Evolutionary conservation across 192 early-diverging fungal species (phyloP), one percentile per base, ranked within the genome.

Genomic region (Diversispora eburnea): DNA sequence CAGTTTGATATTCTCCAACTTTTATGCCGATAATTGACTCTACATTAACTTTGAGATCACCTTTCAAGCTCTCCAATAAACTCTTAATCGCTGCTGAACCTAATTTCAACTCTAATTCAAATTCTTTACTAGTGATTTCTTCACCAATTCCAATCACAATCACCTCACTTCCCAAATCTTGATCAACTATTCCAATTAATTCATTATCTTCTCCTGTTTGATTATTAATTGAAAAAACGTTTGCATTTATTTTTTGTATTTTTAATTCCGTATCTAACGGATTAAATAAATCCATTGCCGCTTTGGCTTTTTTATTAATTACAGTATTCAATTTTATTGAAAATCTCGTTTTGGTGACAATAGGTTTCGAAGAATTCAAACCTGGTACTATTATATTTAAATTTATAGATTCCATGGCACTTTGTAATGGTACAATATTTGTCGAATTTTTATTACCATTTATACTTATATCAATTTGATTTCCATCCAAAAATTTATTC

Each of bases 371-470:
- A 17, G 79, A 62, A 3, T 54, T 39, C 12, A 88, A 77, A 76
- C 84, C 86, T 22, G 73, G 73, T 48, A 88, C 79, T 3, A 56
- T 19, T 19, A 83, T 72, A 19, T 68, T 51, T 42, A 84, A 60
- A 19, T 80, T 59, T 33, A 88, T 77, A 39, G 76, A 65, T 49
- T 76, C 64, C 47, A 88, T 73, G 63, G 79, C 86, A 48, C 71
- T 74, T 63, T 78, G 49, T 22, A 88, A 74, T 41, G 84, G 78
- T 22, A 65, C 77, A 49, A 88, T 73, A 3, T 10, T 15, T 8
- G 83, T 84, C 5, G 84, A 84, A 10, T 76, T 65, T 0, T 41
- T 8, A 54, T 65, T 60, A 62, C 86, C 86, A 64, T 69, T 45
- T 56, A 87, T 77, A 25, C 71, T 60, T 42, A 88, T 49, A 20